Conservation (phyloP, 805 yeast genomes). For the Candida sithepensis region DNA sequence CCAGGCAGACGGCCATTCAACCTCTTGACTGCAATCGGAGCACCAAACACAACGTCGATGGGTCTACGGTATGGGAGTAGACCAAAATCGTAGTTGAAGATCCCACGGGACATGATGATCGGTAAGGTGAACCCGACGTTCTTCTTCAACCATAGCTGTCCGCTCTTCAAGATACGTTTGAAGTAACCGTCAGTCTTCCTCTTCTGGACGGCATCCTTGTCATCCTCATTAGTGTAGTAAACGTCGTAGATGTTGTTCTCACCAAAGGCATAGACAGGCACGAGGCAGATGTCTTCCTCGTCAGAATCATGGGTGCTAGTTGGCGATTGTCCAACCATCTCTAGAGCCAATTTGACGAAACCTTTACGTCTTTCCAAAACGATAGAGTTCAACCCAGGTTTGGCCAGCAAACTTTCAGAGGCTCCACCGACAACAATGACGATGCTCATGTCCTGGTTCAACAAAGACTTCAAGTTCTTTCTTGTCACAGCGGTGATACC, state of each 20-base stretch:
- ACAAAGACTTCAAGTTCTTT: constrained; percentile 60
- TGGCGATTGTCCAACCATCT: constrained; percentile 36
- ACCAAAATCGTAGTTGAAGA: constrained; percentile 91
- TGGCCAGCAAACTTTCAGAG: constrained; percentile 73
- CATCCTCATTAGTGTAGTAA: constrained; percentile 26
- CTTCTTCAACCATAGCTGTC: constrained; percentile 72
- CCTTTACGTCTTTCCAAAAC: constrained; percentile 81
- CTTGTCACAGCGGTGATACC: constrained; percentile 86
- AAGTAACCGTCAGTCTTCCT: constrained; percentile 23
- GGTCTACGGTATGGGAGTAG: constrained; percentile 81
- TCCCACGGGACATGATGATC: constrained; percentile 85
- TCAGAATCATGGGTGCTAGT: constrained; percentile 8
- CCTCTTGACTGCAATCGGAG: constrained; percentile 44
- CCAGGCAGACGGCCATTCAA: constrained; percentile 21
- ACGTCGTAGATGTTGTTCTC: constrained; percentile 63
- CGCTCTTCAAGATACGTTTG: constrained; percentile 39
- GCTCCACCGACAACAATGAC: constrained; percentile 97
- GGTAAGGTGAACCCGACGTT: constrained; percentile 84
- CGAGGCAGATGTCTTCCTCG: constrained; percentile 67
- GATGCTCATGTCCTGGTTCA: constrained; percentile 66
- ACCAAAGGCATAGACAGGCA: constrained; percentile 90
- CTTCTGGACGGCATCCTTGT: constrained; percentile 8
- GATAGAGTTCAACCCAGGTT: constrained; percentile 60
- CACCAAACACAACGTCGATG: constrained; percentile 71
- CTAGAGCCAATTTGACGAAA: constrained; percentile 81